phyloP scores from a whole-genome alignment of 208 protist genomes.

The Porcisia hertigi region DNA sequence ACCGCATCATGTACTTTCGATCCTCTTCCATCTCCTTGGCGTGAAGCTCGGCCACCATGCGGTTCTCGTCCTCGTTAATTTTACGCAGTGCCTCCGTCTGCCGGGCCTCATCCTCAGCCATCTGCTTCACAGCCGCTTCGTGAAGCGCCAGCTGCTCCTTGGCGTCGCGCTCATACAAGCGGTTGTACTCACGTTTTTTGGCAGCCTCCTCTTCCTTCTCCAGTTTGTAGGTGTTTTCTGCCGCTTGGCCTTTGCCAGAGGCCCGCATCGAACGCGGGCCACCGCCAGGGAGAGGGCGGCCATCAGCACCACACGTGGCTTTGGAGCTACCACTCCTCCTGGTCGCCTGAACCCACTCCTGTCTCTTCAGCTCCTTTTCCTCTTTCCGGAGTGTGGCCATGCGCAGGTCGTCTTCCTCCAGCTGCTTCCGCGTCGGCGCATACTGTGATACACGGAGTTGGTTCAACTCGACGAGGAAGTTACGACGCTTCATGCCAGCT shows the following conservation, averaged over 20 bases:
- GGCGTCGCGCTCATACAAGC: constrained; percentile 65
- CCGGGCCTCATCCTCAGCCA: constrained; percentile 44
- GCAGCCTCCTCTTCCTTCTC: constrained; percentile 55
- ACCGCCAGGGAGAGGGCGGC: constrained; percentile 66
- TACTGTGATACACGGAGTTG: constrained; percentile 57
- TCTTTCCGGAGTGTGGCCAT: constrained; percentile 44
- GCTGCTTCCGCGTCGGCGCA: constrained; percentile 49
- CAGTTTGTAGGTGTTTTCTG: constrained; percentile 48
- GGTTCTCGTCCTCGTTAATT: constrained; percentile 49
- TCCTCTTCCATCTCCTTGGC: constrained; percentile 41
- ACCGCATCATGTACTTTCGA: constrained; percentile 62
- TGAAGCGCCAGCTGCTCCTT: constrained; percentile 64
- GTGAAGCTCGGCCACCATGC: constrained; percentile 46
- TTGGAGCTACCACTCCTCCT: constrained; percentile 17
- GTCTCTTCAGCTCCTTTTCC: constrained; percentile 46
- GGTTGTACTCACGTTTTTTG: constrained; percentile 69
- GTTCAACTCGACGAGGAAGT: constrained; percentile 85
- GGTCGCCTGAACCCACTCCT: constrained; percentile 39
- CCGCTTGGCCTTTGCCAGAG: constrained; percentile 21
- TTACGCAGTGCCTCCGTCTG: constrained; percentile 53
- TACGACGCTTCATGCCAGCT: constrained; percentile 66
- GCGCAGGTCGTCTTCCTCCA: constrained; percentile 68
- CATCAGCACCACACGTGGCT: not conserved
- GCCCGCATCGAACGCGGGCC: constrained; percentile 40
- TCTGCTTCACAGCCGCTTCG: constrained; percentile 47